Percentiles rank a stretch among this genome's conserved stretches.
phyloP scores from a whole-genome alignment of 345 rosid genomes.

The Eucalyptus leucophloia region DNA sequence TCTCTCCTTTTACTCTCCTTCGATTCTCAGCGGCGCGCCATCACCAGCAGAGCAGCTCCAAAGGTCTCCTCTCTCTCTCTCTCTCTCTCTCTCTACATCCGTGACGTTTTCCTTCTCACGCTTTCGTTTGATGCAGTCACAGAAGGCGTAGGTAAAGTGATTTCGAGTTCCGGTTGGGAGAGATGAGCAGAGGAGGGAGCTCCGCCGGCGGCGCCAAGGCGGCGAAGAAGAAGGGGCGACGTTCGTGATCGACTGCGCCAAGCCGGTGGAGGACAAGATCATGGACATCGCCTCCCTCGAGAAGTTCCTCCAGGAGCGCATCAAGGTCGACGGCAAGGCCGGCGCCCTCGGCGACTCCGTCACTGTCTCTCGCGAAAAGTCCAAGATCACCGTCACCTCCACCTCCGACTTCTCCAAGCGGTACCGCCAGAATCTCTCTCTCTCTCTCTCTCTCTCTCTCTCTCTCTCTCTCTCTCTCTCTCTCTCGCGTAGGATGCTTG shows the following conservation, averaged over 20 bases:
- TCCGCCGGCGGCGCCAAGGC: not conserved
- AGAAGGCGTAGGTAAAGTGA: not conserved
- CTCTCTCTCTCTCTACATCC: not conserved
- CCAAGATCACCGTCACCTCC: slow-evolving; percentile 45
- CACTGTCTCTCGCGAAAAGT: slow-evolving; percentile 26
- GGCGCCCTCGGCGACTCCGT: slow-evolving; percentile 33
- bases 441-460: not conserved
- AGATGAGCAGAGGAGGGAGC: slow-evolving; percentile 16
- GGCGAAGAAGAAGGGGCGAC: slow-evolving; percentile 38
- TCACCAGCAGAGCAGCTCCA: not conserved
- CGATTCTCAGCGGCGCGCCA: not conserved
- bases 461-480: too few relatives aligned
- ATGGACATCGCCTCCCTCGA: slow-evolving; percentile 45
- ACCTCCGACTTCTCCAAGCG: slow-evolving; percentile 69
- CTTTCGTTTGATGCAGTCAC: not conserved
- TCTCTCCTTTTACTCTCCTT: not conserved
- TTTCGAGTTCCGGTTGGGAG: not conserved
- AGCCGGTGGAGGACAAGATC: slow-evolving; percentile 37
- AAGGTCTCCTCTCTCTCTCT: not conserved
- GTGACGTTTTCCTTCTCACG: not conserved
- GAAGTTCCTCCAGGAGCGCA: slow-evolving; percentile 39
- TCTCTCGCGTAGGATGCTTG: too few relatives aligned
- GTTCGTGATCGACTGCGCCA: slow-evolving; percentile 29
- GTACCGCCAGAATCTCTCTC: slow-evolving; percentile 1
- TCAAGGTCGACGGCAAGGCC: slow-evolving; percentile 40